phyloP scores from a whole-genome alignment of 2,329 filamentous ascomycete genomes.

The Dothiorella sarmentorum region DNA sequence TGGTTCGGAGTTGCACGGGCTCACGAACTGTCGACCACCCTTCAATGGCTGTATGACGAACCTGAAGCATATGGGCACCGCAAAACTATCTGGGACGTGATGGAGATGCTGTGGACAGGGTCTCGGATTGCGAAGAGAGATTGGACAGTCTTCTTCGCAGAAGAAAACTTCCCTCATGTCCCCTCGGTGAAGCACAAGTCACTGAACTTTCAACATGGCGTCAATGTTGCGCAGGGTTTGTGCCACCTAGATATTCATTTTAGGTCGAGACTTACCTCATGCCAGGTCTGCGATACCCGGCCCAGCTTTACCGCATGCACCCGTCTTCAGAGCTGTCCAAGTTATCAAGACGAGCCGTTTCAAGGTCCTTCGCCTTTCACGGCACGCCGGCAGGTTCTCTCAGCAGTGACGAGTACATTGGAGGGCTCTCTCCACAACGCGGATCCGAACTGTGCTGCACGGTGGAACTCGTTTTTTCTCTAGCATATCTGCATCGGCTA shows the following conservation, averaged over 20 bases:
- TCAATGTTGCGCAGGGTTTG: constrained; percentile 45
- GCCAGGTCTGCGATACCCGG: constrained; percentile 30
- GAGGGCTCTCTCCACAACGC: constrained; percentile 37
- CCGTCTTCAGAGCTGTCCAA: constrained; percentile 36
- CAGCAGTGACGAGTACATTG: constrained; percentile 42
- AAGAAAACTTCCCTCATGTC: constrained; percentile 30
- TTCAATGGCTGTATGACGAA: constrained; percentile 49
- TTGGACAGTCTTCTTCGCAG: constrained; percentile 36
- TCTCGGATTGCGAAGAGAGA: constrained; percentile 26
- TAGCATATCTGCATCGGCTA: constrained; percentile 35
- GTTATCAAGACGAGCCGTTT: constrained; percentile 39
- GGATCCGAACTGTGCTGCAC: constrained; percentile 37
- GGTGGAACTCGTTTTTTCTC: constrained; percentile 35
- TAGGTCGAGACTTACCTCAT: no score
- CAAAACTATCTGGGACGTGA: constrained; percentile 37
- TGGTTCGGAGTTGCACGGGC: constrained; percentile 18
- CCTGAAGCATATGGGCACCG: background rate
- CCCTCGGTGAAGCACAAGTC: background rate
- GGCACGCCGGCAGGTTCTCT: constrained; percentile 43
- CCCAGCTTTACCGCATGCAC: constrained; percentile 42
- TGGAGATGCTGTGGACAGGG: constrained; percentile 39
- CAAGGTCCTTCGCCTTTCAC: constrained; percentile 39
- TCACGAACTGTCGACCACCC: constrained; percentile 44
- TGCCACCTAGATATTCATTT: no score
- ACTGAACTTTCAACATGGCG: constrained; percentile 40